Evolutionary conservation across 2,329 filamentous ascomycete species (phyloP).

Genomic region (Hypoxylon sp.): DNA sequence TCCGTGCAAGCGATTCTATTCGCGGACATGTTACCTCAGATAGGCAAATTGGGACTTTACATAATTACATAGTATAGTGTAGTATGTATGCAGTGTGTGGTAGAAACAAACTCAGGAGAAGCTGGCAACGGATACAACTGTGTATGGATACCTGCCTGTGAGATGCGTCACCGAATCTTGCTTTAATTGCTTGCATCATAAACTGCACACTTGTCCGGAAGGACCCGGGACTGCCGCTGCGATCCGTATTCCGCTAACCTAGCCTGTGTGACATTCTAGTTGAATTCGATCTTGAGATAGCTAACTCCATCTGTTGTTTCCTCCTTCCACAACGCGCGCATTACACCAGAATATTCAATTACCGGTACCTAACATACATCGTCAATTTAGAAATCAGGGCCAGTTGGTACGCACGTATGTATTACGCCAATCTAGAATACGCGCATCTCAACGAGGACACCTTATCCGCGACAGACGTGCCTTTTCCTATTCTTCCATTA

Average conservation of each 20-base stretch:
- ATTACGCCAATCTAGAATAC: not conserved
- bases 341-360: not conserved
- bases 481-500: not conserved
- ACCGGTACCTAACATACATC: not conserved
- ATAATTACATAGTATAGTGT: not conserved
- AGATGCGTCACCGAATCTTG: constrained; percentile 4
- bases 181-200: constrained; percentile 1
- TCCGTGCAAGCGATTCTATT: constrained; percentile 26
- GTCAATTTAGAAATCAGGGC: not conserved
- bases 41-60: not conserved
- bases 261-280: not conserved
- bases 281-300: not conserved
- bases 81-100: too few relatives aligned
- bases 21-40: not conserved
- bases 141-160: not conserved
- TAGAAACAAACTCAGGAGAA: not conserved
- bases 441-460: not conserved
- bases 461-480: not conserved
- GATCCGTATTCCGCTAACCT: not conserved
- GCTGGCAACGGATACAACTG: not conserved
- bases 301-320: not conserved
- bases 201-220: not conserved
- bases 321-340: not conserved
- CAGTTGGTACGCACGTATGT: not conserved
- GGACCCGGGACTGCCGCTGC: not conserved